Evolutionary conservation across 768 basidiomycete genomes (phyloP).

Genomic region (Termitomyces sp.): DNA sequence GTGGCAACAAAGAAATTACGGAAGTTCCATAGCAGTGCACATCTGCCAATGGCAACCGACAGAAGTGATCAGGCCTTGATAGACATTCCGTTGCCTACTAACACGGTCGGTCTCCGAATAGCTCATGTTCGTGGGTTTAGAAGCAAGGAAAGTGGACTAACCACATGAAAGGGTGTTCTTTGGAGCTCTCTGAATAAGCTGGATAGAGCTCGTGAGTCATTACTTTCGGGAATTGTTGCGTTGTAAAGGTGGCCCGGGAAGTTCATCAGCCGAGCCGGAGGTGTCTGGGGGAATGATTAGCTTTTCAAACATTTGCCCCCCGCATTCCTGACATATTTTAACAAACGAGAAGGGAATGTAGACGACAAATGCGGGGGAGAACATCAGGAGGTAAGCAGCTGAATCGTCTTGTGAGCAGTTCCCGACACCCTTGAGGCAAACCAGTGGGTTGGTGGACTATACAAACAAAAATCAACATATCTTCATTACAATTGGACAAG

Average conservation of each 20-base stretch:
- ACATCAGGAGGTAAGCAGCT: conserved; percentile 1
- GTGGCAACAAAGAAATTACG: too few species aligned
- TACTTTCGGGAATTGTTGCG: too few species aligned
- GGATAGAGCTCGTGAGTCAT: too few species aligned
- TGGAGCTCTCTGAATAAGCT: too few species aligned
- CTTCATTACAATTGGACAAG: background rate
- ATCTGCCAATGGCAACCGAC: background rate
- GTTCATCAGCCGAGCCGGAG: conserved; percentile 11
- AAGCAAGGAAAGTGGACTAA: too few species aligned
- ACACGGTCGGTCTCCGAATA: background rate
- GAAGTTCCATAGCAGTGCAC: too few species aligned
- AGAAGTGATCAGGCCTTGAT: too few species aligned
- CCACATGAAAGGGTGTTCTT: background rate
- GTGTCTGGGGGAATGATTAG: conserved; percentile 8
- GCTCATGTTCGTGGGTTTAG: too few species aligned
- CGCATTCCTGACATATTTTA: conserved; percentile 4
- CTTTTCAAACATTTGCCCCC: conserved; percentile 1
- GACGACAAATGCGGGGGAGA: background rate
- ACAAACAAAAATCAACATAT: conserved; percentile 17
- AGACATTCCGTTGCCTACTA: too few species aligned
- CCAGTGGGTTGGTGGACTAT: background rate
- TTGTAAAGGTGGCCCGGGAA: too few species aligned
- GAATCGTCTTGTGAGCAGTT: background rate
- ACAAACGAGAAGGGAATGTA: background rate
- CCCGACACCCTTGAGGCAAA: background rate